Percentiles rank a stretch among this genome's conserved stretches.
These are phyloP conservation scores for Guadua angustifolia DNA, from an alignment of 176 grass and related monocot species.

Conservation along the genomic window DNA sequence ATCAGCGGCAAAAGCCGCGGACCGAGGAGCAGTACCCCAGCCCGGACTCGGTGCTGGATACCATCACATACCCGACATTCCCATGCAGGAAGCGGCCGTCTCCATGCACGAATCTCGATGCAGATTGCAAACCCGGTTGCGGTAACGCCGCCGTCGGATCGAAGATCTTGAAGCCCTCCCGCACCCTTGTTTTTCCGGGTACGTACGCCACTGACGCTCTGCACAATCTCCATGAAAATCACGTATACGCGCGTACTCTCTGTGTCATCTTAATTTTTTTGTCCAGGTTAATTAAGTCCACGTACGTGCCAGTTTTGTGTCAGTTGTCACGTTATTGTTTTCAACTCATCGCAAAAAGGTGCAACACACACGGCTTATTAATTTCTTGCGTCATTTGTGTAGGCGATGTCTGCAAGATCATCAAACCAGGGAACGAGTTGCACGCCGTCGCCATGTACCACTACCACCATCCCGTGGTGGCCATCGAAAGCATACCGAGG, in stretches of 20 bases:
- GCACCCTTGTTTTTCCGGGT: slow-evolving; percentile 66
- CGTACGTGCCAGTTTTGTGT: slow-evolving; percentile 17
- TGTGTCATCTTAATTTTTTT: background rate
- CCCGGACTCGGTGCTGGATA: slow-evolving; percentile 88
- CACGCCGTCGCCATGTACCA: slow-evolving; percentile 32
- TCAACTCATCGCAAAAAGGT: background rate
- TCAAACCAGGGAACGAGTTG: slow-evolving; percentile 19
- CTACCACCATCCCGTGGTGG: slow-evolving; percentile 18
- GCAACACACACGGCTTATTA: background rate
- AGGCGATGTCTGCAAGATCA: slow-evolving; percentile 45
- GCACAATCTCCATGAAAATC: background rate
- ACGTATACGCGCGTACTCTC: background rate
- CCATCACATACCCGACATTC: slow-evolving; percentile 80
- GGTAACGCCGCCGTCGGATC: slow-evolving; percentile 44
- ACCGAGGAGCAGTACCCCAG: slow-evolving; percentile 55
- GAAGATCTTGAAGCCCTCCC: slow-evolving; percentile 81
- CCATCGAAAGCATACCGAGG: slow-evolving; percentile 32
- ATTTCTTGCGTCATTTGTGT: background rate
- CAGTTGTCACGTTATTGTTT: background rate
- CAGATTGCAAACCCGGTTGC: slow-evolving; percentile 28
- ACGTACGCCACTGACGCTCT: slow-evolving; percentile 28
- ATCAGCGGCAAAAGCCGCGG: background rate
- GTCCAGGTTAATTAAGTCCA: background rate
- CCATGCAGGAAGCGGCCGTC: slow-evolving; percentile 68
- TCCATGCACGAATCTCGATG: slow-evolving; percentile 47